Evolutionary conservation across 805 yeast genomes (phyloP).

Genomic region (Cyberlindnera mrakii): DNA sequence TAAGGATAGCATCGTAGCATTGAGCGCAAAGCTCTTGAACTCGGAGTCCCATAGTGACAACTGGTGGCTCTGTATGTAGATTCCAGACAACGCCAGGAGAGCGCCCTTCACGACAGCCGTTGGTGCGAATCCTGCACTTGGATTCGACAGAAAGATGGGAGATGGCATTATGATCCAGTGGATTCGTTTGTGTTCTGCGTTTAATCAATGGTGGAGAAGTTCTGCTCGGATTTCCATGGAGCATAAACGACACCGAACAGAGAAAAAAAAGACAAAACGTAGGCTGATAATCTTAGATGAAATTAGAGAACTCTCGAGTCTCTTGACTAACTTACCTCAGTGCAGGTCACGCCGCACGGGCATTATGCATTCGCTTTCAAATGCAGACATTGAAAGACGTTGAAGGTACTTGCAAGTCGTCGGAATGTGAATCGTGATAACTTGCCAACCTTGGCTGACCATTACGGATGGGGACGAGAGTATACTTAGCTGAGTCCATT

Average conservation of each 20-base stretch:
- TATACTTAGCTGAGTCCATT: too few relatives aligned
- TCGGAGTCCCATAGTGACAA: conserved; percentile 9
- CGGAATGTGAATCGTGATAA: too few relatives aligned
- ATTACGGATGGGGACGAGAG: too few relatives aligned
- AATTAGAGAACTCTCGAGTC: conserved; percentile 2
- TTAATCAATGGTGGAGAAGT: too few relatives aligned
- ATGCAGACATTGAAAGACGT: too few relatives aligned
- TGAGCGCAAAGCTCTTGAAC: conserved; percentile 8
- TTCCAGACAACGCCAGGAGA: conserved; percentile 14
- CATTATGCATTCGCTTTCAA: too few relatives aligned
- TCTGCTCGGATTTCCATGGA: too few relatives aligned
- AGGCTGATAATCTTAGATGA: not conserved
- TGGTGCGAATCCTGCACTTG: conserved; percentile 11
- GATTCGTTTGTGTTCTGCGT: not conserved
- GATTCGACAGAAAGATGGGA: conserved; percentile 15
- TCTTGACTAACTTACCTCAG: conserved; percentile 10
- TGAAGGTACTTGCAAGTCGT: too few relatives aligned
- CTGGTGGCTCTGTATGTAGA: conserved; percentile 14
- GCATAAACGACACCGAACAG: too few relatives aligned
- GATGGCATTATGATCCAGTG: conserved; percentile 11
- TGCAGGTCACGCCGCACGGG: conserved; percentile 15
- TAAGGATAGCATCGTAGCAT: conserved; percentile 8
- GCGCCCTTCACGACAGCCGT: conserved; percentile 13
- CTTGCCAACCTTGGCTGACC: too few relatives aligned
- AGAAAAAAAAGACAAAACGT: too few relatives aligned